Evolutionary conservation across 2,329 filamentous ascomycete genomes (phyloP), one percentile per base, ranked within the genome.

Genomic region (Paecilomyces variotii): DNA sequence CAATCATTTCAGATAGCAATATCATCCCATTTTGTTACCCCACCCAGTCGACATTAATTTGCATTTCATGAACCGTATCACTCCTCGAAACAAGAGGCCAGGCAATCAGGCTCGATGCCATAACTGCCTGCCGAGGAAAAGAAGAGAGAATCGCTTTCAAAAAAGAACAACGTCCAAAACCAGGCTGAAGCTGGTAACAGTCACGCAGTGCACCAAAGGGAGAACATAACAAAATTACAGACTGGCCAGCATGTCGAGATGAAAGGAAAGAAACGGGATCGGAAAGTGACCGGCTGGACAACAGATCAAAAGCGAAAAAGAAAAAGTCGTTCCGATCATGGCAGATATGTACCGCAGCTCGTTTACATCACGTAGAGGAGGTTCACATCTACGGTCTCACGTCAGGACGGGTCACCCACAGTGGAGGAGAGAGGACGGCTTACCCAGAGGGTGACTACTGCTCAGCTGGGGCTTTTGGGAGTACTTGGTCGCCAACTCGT

Each of bases 401-500:
- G 35, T 25, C n/a, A 25, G 39, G 26, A 32, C 39, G 24, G 54
- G 10, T 56, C 24, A 32, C 25, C 30, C 39, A 45, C 34, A 57
- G 25, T 53, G 56, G 56, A 26, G 60, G 57, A 58, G 62, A 60
- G 53, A 52, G 50, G 56, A 58, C 56, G 34, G 78, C 87, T 78
- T 86, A 97, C 93, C 91, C 70, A 99, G 79, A 35, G 94, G 94
- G 76, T 99, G 94, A 74, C 91, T 96, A 78, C 90, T 93, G 70
- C 92, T 97, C 64, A 99, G 79, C 80, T 99, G 94, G 56, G 94
- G 94, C 79, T 96, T 96, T 78, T 99, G 94, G 7, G 84, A 82
- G 74, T 99, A 99, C 74, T 95, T 94, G 45, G 84, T 84, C 64
- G 89, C 80, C 60, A 99, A 80, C 70, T 97, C 87, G 59, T 96